Base-by-base conservation (phyloP, 2,329 filamentous ascomycete species). In the Didymella segeticola region DNA sequence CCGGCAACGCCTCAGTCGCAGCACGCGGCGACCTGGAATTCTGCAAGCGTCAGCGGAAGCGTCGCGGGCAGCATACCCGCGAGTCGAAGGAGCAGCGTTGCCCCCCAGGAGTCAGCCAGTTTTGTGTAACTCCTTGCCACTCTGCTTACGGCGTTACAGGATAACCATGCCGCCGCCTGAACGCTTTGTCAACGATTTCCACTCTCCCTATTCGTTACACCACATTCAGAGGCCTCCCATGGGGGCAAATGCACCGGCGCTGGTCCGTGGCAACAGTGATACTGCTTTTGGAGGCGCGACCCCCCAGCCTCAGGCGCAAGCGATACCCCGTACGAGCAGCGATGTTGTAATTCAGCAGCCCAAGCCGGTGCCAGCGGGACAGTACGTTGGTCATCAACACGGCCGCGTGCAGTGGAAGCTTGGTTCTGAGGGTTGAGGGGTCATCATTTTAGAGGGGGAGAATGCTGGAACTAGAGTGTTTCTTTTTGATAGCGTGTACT, bases 401-500 rank as follows among this genome's bases (percentile, higher is more conserved):
- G 65, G 66, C 7, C 61, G 65, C n/a, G 66, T 73, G 46, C 62
- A 70, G 53, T 74, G 71, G 71, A 68, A 69, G 41, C 56, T 74
- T 49, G 70, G 71, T 9, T 71, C 68, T 19, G 71, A 74, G 48
- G 58, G 63, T 15, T 68, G 38, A 53, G 12, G 7, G 2, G 31
- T 15, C 7, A n/a, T 11, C n/a, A 30, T 17, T 19, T 8, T n/a
- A 7, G 10, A 26, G 30, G 19, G 10, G 42, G 23, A n/a, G n/a
- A n/a, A n/a, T 1, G 30, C n/a, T 46, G 17, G 15, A 5, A 19
- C 9, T 17, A 20, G 11, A 36, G 15, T 37, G 20, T 23, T 8
- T 2, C 9, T 23, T n/a, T 6, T 3, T 23, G 17, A 36, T 8
- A 23, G 3, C n/a, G 34, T 37, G 23, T 23, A 23, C 19, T n/a